Evolutionary conservation across 2,329 filamentous ascomycete species (phyloP), one percentile per base, ranked within the genome.

Genomic region (Truncatella angustata): DNA sequence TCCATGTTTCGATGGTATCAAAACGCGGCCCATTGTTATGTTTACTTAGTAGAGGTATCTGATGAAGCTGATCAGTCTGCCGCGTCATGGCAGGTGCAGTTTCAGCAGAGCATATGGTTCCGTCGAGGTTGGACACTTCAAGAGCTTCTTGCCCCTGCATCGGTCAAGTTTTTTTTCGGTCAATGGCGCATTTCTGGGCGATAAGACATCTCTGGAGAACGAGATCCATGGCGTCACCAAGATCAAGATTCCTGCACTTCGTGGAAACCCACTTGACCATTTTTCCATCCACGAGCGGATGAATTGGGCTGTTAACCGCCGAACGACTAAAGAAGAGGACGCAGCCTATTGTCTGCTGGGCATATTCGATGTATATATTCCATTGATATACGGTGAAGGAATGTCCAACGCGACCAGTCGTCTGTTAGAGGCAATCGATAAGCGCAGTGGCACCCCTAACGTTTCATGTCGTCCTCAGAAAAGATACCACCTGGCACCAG

Each of bases 121-220:
- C 37, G 30, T 30, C 7, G 46, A n/a, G 46, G 46, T n/a, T 49
- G 46, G 46, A 49, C 46, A 20, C n/a, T 49, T 10, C 46, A 49
- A 20, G 46, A 49, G 46, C 30, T 49, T 14, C 11, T 49, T n/a
- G 65, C 64, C 5, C 66, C 64, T 5, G n/a, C 16, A 42, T 52
- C 36, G 4, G 59, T 67, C 24, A 58, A 60, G 26, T 68, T 68
- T 56, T 68, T 61, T 40, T 51, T 55, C 6, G 20, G n/a, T 43
- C 5, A 58, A 63, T 4, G 45, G 58, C 20, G 21, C 18, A 18
- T 39, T 32, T 4, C 53, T 68, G 10, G 64, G 65, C 24, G 52
- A 58, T 39, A 66, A 64, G 52, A 52, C 6, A 21, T 56, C 54
- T 28, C 56, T 65, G 20, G 54, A 54, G 50, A 23, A 56, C 23